Evolutionary conservation across 1,284 basidiomycete species (phyloP), one percentile per base, ranked within the genome.

Genomic region (Ustilago vetiveriae): DNA sequence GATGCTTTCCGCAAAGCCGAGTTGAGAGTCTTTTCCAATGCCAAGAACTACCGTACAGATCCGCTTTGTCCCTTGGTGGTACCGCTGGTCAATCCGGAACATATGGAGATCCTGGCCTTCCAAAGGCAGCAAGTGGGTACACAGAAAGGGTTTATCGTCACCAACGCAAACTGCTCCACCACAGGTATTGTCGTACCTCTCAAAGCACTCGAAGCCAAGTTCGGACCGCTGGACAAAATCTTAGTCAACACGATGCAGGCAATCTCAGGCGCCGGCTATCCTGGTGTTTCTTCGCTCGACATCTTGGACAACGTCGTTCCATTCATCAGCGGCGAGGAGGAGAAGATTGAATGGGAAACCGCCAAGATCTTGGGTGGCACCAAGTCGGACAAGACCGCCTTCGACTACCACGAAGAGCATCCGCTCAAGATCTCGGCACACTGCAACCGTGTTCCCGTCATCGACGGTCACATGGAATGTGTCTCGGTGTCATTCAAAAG

Each of bases 151-250:
- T 98, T 93, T 86, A 95, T 99, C 82, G 90, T 98, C 67, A 95
- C 93, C 55, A 99, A 99, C 83, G 96, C 96, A 72, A 98, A 98
- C 85, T 98, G 96, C 85, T 92, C 92, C 30, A 98, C 96, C 16
- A 99, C 96, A 2, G 95, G 91, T 23, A 86, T 92, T 68, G 93
- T 96, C 64, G 89, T 98, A 38, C 93, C 94, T 13, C 88, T 99
- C 70, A 88, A 89, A 54, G 95, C 95, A 0, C 88, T 99, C 72
- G 94, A 98, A 84, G 88, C 88, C 69, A 87, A 90, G 0, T 99
- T 98, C 72, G 96, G 96, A 2, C 93, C 94, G 14, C 85, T 99
- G 75, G 92, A 97, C 76, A 88, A 88, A 11, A 88, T 93, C 74
- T 85, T 97, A 79, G 90, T 94, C 80, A 95, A 92, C 21, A 99